These are phyloP conservation scores for Ophiocordyceps sinensis DNA, from an alignment of 2,329 filamentous ascomycete species.

Conservation along the genomic window DNA sequence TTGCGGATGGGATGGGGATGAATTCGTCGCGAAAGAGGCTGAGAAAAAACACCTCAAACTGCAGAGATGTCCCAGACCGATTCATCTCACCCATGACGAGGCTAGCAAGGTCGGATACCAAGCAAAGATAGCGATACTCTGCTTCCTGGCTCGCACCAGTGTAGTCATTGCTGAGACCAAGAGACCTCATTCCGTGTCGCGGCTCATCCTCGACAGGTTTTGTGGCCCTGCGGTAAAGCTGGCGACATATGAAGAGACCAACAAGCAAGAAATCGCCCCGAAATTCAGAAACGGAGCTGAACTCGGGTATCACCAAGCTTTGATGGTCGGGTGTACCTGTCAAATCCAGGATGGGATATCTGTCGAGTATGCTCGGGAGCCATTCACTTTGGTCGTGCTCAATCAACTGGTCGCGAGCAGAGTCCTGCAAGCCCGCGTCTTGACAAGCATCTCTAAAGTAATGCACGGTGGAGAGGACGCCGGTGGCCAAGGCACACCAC, in stretches of 20 bases:
- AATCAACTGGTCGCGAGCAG: neutral
- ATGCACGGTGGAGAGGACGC: slow-evolving; percentile 18
- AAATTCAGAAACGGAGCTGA: slow-evolving; percentile 10
- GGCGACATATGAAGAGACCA: slow-evolving; percentile 20
- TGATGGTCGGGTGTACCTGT: slow-evolving; percentile 3
- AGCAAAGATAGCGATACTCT: slow-evolving; percentile 20
- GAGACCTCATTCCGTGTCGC: slow-evolving; percentile 6
- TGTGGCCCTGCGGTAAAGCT: slow-evolving; percentile 27
- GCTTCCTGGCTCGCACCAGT: slow-evolving; percentile 10
- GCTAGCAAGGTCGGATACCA: slow-evolving; percentile 20
- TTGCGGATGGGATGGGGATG: slow-evolving; percentile 6
- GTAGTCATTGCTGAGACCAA: slow-evolving; percentile 20
- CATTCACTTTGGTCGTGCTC: slow-evolving; percentile 6
- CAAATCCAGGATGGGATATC: slow-evolving; percentile 14
- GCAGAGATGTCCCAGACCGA: slow-evolving; percentile 17
- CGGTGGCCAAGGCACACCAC: slow-evolving; percentile 23
- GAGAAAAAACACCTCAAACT: slow-evolving; percentile 18
- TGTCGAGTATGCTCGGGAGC: slow-evolving; percentile 10
- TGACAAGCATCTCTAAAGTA: slow-evolving; percentile 27
- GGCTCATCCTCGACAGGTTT: slow-evolving; percentile 10
- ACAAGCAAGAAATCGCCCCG: slow-evolving; percentile 24
- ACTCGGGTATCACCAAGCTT: slow-evolving; percentile 3
- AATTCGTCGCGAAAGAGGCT: slow-evolving; percentile 21
- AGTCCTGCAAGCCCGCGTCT: neutral
- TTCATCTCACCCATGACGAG: slow-evolving; percentile 22